Base-by-base conservation (phyloP, 176 grass and related monocot genomes). In the Raddia guianensis region DNA sequence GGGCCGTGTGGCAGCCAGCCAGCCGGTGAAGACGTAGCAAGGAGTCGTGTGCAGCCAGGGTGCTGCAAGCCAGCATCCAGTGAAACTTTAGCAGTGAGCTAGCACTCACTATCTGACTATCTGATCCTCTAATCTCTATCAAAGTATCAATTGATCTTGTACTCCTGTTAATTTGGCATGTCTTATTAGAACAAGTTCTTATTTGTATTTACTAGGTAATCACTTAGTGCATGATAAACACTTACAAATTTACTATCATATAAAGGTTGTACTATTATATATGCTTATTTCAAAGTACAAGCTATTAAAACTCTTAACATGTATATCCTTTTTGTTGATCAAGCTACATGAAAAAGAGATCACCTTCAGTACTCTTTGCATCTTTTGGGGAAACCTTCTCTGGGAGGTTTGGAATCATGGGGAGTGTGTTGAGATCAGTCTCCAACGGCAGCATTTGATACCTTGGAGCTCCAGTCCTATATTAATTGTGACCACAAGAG, bases 371-470 rank as follows among this genome's bases (percentile, higher is more conserved):
- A 88, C 47, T 95, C 84, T 91, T 95, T 1, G 73, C 75, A 2
- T 87, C 74, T 4, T 74, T 79, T 19, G 90, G 79, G 73, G 88
- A 86, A 66, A 88, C 88, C 82, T 91, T 95, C 76, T 91, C 96
- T 16, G 90, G 92, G 43, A 91, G 72, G 74, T 91, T 87, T 40
- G 92, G 79, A 49, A 95, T 83, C 44, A 90, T 34, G 16, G 96
- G 96, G 3, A 98, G 92, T 10, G 78, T 89, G 63, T 98, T 98
- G 44, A 98, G 96, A 82, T 98, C 92, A 73, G 96, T 98, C 84
- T 98, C 92, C 66, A 91, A 66, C 12, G 96, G 96, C 42, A 98
- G 84, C 96, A 98, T 98, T 88, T 98, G 96, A 75, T 98, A 98
- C 79, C 90, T 90, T 49, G 96, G 96, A 79, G 90, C 96, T 64